These are phyloP conservation scores for Gloeostereum incarnatum DNA, from an alignment of 768 basidiomycete genomes.

Conservation along the genomic window DNA sequence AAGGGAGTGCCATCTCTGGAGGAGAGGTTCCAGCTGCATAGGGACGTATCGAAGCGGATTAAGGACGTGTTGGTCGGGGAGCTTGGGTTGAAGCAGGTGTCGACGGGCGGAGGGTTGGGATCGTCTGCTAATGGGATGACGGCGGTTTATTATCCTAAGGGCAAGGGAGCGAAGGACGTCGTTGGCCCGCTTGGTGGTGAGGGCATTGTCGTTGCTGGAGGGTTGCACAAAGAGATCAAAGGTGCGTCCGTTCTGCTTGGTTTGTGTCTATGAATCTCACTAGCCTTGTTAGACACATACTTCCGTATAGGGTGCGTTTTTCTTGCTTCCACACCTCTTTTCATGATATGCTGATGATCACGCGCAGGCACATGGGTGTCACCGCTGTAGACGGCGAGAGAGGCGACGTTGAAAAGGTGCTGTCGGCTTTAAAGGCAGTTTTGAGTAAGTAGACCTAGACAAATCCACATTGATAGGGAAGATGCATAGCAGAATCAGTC, in stretches of 20 bases:
- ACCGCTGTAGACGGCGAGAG: conserved; percentile 64
- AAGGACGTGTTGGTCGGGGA: conserved; percentile 54
- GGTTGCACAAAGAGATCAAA: conserved; percentile 78
- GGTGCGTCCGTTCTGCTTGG: conserved; percentile 28
- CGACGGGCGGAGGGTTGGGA: conserved; percentile 44
- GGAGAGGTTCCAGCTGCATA: conserved; percentile 73
- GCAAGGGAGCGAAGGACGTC: conserved; percentile 67
- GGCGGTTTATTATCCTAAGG: conserved; percentile 83
- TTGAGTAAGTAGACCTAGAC: conserved; percentile 15
- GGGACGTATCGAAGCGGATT: conserved; percentile 54
- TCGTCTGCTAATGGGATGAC: conserved; percentile 97
- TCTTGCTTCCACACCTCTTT: conserved; percentile 3
- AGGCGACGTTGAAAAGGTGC: conserved; percentile 68
- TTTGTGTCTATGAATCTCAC: not conserved
- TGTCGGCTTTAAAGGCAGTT: conserved; percentile 53
- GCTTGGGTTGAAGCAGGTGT: conserved; percentile 70
- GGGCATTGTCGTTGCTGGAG: conserved; percentile 79
- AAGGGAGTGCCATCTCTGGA: conserved; percentile 53
- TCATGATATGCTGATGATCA: conserved; percentile 4
- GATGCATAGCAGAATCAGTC: too few species aligned
- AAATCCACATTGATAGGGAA: too few species aligned
- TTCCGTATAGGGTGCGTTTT: conserved; percentile 75
- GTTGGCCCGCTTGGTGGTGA: conserved; percentile 64
- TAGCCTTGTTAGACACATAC: conserved; percentile 53
- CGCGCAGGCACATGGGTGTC: conserved; percentile 85